phyloP scores from a whole-genome alignment of 2,329 filamentous ascomycete species.

The Fusarium verrucosum region DNA sequence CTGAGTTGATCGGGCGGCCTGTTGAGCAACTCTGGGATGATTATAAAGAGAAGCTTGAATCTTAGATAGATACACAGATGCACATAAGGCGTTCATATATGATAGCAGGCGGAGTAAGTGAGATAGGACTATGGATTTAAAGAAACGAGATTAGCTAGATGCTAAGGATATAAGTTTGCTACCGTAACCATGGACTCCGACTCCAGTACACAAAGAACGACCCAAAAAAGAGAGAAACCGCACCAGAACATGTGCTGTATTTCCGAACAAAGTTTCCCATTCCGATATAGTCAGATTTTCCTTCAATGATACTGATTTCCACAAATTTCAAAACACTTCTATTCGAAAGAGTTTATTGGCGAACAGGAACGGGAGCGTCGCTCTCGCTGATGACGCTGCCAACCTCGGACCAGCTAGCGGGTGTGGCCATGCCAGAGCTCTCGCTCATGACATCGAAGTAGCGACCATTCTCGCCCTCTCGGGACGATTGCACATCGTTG shows the following conservation, averaged over 20 bases:
- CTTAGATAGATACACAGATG: slow-evolving; percentile 1
- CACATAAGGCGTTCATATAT: slow-evolving; percentile 8
- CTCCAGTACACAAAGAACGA: slow-evolving; percentile 21
- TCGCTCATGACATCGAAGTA: slow-evolving; percentile 68
- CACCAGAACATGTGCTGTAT: slow-evolving; percentile 9
- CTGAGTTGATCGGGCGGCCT: slow-evolving; percentile 69
- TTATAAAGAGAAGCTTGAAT: slow-evolving; percentile 61
- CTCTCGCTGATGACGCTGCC: slow-evolving; percentile 69
- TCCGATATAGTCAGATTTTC: neutral
- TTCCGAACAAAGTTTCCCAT: neutral
- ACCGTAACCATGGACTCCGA: slow-evolving; percentile 29
- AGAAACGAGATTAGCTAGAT: slow-evolving; percentile 24
- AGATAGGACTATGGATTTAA: slow-evolving; percentile 10
- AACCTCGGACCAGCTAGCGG: slow-evolving; percentile 71
- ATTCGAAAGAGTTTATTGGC: slow-evolving; percentile 38
- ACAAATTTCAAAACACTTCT: neutral
- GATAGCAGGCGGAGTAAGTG: neutral
- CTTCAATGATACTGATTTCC: neutral
- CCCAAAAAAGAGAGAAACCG: neutral
- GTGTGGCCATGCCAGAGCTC: slow-evolving; percentile 67
- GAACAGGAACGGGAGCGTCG: slow-evolving; percentile 52
- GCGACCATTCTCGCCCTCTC: slow-evolving; percentile 50
- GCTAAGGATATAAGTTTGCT: slow-evolving; percentile 39
- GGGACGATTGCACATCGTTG: slow-evolving; percentile 53
- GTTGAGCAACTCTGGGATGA: slow-evolving; percentile 78